Base-by-base conservation (phyloP, 1,284 basidiomycete genomes). In the Hypsizygus ulmarius region DNA sequence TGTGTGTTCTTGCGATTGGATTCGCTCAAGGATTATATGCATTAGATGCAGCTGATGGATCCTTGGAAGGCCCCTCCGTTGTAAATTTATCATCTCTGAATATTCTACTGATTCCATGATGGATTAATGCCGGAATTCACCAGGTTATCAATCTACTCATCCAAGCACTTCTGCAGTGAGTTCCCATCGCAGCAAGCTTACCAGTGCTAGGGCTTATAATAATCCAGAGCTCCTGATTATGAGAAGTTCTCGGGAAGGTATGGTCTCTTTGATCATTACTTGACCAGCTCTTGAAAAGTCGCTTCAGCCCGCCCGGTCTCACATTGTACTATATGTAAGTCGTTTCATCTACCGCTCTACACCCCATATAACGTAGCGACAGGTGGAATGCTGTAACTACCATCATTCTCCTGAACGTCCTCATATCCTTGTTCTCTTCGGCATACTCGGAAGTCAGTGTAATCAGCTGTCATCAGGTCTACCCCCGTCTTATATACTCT, bases 371-470 rank as follows among this genome's bases (percentile, higher is more conserved):
- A 46, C 29, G 45, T 19, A 33, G 11, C 33, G 5, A 7, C 53
- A 87, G 85, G 49, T 95, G 93, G 93, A 93, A 89, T 66, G 79
- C 93, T 39, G 76, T 86, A 35, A 88, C 91, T 1, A 84, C 84
- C n/a, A 78, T 97, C 49, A 84, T 97, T 54, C 78, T 97, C 45
- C 79, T 97, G 66, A 97, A 97, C 66, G 86, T 99, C 61, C 78
- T 99, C 58, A 93, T 99, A 58, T 97, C 96, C 9, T 71, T 98
- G 59, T 98, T 95, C 64, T 84, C 92, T 9, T 91, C 91, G 29
- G 92, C 93, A 0, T 95, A 95, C 62, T 81, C 84, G 11, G 90
- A 92, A 59, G 90, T 93, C 60, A 71, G 79, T 75, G n/a, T 30
- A 44, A 14, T 33, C 45, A 32, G n/a, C 43, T 5, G 27, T 21